phyloP scores from a whole-genome alignment of 2,329 filamentous ascomycete genomes.

The Hansfordia pulvinata region DNA sequence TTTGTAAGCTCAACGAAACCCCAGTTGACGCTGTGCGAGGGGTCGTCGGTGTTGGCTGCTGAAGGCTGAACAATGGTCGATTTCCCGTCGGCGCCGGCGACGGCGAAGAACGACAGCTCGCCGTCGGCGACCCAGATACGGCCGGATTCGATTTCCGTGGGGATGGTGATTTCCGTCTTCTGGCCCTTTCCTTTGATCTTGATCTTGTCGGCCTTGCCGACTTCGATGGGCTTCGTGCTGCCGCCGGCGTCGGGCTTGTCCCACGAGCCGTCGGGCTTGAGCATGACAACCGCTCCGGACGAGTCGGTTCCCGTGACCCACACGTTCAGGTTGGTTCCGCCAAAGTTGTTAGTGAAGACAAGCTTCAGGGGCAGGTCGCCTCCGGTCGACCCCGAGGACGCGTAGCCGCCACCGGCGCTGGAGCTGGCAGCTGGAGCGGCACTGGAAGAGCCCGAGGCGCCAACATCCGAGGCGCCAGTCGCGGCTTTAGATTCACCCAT shows the following conservation, averaged over 20 bases:
- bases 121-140: constrained; percentile 29
- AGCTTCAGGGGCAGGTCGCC: no score
- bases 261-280: constrained; percentile 22
- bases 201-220: constrained; percentile 15
- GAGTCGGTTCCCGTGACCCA: constrained; percentile 26
- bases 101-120: constrained; percentile 23
- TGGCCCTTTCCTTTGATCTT: constrained; percentile 21
- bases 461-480: no score
- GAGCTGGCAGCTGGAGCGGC: no score
- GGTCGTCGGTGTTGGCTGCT: constrained; percentile 25
- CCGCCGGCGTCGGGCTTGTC: constrained; percentile 22
- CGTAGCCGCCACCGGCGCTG: no score
- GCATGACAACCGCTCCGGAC: constrained; percentile 21
- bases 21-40: constrained; percentile 29
- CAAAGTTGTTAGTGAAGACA: no score
- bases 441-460: no score
- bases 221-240: constrained; percentile 14
- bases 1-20: constrained; percentile 35
- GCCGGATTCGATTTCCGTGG: constrained; percentile 23
- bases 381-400: no score
- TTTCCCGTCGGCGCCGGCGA: constrained; percentile 13
- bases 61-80: constrained; percentile 32
- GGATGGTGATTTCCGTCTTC: constrained; percentile 22
- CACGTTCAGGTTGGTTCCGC: no score
- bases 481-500: no score